Conservation (phyloP, 2,329 filamentous ascomycete species). For the Dactylellina haptotyla region DNA sequence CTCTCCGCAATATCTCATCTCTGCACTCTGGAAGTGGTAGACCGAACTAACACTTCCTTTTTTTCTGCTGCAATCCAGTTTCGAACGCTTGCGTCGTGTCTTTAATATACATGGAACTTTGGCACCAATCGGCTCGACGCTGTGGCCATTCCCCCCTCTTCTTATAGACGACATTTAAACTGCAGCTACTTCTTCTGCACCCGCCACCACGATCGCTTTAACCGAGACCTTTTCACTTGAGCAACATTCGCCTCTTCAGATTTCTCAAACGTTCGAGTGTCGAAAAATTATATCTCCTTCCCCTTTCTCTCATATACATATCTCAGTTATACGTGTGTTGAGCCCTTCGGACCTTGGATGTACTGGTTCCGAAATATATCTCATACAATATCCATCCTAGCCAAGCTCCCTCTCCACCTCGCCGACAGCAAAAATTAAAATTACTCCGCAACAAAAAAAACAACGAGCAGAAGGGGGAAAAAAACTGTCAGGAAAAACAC, state of each 20-base stretch:
- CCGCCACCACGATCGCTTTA: constrained; percentile 15
- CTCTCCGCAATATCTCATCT: background rate
- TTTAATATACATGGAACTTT: constrained; percentile 34
- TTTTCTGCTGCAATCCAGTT: constrained; percentile 17
- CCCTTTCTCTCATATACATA: background rate
- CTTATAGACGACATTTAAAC: background rate
- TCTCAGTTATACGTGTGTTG: constrained; percentile 43
- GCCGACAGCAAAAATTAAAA: background rate
- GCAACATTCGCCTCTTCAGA: too few relatives aligned
- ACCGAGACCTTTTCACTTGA: too few relatives aligned
- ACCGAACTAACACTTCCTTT: constrained; percentile 17
- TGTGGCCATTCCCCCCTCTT: constrained; percentile 26
- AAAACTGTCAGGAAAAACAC: too few relatives aligned
- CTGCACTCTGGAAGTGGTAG: constrained; percentile 19
- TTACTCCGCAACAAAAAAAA: constrained; percentile 32
- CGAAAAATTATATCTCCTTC: background rate
- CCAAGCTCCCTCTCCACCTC: constrained; percentile 18
- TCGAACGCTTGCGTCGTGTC: constrained; percentile 33
- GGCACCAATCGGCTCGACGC: constrained; percentile 48
- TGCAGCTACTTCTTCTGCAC: background rate
- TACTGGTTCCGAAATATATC: constrained; percentile 54
- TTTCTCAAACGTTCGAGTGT: too few relatives aligned
- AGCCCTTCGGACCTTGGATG: constrained; percentile 43
- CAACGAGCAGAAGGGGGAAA: too few relatives aligned
- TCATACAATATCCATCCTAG: constrained; percentile 36